phyloP scores from a whole-genome alignment of 306 rosid genomes.

The Acacia acuminata region DNA sequence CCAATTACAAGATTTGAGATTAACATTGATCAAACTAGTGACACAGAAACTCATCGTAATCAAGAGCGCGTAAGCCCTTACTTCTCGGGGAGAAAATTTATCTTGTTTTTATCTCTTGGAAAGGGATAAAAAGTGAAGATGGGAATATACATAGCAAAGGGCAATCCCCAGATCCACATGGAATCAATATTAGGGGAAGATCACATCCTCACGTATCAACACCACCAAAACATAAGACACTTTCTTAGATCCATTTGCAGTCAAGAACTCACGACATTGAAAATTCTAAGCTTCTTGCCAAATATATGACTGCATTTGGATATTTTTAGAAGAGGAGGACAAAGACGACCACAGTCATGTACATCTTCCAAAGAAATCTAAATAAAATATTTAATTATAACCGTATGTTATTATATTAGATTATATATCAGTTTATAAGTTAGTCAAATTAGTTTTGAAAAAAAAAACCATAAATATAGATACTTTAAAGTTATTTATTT shows the following conservation, averaged over 20 bases:
- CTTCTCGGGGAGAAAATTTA: too few species aligned
- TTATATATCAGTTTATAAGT: too few species aligned
- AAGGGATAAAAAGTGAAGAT: background rate
- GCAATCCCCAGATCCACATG: background rate
- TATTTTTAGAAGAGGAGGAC: too few species aligned
- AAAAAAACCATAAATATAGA: too few species aligned
- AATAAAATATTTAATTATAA: too few species aligned
- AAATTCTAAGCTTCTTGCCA: background rate
- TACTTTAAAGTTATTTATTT: too few species aligned
- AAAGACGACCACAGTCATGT: too few species aligned
- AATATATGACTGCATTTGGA: too few species aligned
- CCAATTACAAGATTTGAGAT: background rate
- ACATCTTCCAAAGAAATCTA: too few species aligned
- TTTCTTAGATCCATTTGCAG: background rate
- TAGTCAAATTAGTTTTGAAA: too few species aligned
- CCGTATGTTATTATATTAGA: too few species aligned
- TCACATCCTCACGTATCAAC: background rate
- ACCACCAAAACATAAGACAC: too few species aligned
- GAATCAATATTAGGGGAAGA: slow-evolving; percentile 2
- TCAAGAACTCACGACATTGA: slow-evolving; percentile 12
- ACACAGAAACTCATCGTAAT: background rate
- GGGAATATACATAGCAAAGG: background rate
- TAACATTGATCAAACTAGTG: background rate
- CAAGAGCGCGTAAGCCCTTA: background rate
- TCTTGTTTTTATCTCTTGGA: background rate